phyloP scores from a whole-genome alignment of 441 rosid species.

The Arabidopsis lyrata region DNA sequence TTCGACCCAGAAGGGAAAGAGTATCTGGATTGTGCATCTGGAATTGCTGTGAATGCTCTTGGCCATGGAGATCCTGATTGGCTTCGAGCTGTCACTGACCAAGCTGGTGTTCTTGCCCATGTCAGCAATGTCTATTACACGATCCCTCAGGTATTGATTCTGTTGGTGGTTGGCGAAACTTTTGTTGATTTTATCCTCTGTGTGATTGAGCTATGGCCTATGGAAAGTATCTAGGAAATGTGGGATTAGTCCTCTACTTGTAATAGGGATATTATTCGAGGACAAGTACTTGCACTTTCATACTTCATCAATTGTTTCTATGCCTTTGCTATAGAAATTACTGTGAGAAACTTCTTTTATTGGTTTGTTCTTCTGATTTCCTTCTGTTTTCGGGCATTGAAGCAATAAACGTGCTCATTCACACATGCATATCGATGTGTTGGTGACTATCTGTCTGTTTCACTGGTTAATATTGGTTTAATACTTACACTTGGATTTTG shows the following conservation, averaged over 20 bases:
- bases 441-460: neutral
- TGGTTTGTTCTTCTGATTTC: neutral
- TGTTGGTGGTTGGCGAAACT: neutral
- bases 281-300: neutral
- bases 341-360: neutral
- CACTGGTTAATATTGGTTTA: neutral
- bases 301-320: neutral
- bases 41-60: slow-evolving; percentile 84
- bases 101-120: slow-evolving; percentile 59
- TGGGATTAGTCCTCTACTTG: neutral
- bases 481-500: neutral
- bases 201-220: neutral
- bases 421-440: neutral
- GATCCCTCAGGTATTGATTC: slow-evolving; percentile 56
- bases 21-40: slow-evolving; percentile 76
- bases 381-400: neutral
- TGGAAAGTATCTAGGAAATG: neutral
- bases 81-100: slow-evolving; percentile 58
- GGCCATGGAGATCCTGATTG: slow-evolving; percentile 74
- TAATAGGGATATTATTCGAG: too few relatives aligned
- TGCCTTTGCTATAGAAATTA: neutral
- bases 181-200: neutral
- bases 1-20: slow-evolving; percentile 75
- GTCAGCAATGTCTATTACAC: slow-evolving; percentile 64
- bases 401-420: neutral